Evolutionary conservation across 495 filamentous ascomycete species (phyloP), one percentile per base, ranked within the genome.

Genomic region (Mycothermus thermophilus): DNA sequence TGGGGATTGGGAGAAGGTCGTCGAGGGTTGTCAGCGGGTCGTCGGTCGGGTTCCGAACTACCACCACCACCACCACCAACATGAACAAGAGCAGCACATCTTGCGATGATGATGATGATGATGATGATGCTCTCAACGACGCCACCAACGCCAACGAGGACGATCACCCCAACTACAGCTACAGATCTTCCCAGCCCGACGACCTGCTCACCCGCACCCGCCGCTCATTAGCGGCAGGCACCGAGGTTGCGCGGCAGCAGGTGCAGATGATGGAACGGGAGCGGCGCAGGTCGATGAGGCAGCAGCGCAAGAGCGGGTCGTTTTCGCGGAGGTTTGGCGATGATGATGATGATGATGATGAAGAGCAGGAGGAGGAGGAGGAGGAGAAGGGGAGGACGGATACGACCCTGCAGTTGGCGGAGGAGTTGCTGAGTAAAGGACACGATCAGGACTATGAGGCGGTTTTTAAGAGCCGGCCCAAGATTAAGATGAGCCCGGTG

Each of bases 401-500:
- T 24, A 45, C 40, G 19, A 62, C 37, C 32, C 18, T 40, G 37
- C 10, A 54, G 32, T 23, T 54, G 15, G 42, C 43, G 7, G 54
- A 54, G 40, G 51, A 52, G 40, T 26, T 54, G 39, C 33, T 54
- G 23, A 48, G 23, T 14, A 53, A 41, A n/a, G 72, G 77, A 32
- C 76, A 75, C 11, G 80, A 82, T 37, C 83, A 87, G 49, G 77
- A 79, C 44, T 86, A 90, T 49, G 78, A 80, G 31, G 80, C 78
- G 33, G 77, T 94, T 1, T 94, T 94, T 57, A 85, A 76, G 58
- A 84, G 81, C 25, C 57, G 86, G 40, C 86, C 86, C 1, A 80
- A 77, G 42, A 67, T 94, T 35, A 79, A 75, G 34, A 66, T 65
- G 5, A 92, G 85, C 58, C 82, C 83, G n/a, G 54, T 75, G 3